Percentiles rank a stretch among this genome's conserved stretches.
These are phyloP conservation scores for Suillus alpinus DNA, from an alignment of 768 basidiomycete genomes.

Conservation along the genomic window DNA sequence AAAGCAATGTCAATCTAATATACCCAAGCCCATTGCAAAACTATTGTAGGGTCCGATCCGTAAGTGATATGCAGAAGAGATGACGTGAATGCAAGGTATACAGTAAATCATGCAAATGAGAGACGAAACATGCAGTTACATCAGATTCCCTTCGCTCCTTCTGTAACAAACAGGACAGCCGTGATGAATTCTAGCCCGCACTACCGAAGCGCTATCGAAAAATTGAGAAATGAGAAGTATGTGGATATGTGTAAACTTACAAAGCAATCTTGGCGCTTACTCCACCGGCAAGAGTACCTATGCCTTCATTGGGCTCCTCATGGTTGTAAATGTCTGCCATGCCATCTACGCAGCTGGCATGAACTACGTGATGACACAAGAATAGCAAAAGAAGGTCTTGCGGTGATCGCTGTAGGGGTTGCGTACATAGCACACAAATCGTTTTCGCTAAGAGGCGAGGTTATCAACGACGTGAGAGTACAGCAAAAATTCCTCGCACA, in stretches of 20 bases:
- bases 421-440: slow-evolving; percentile 64
- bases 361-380: slow-evolving; percentile 86
- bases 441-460: slow-evolving; percentile 46
- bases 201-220: slow-evolving; percentile 58
- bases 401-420: slow-evolving; percentile 54
- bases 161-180: slow-evolving; percentile 80
- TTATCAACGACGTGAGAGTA: neutral
- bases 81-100: neutral
- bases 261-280: slow-evolving; percentile 77
- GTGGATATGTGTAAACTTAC: slow-evolving; percentile 40
- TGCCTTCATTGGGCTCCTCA: slow-evolving; percentile 51
- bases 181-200: slow-evolving; percentile 58
- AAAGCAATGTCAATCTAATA: neutral
- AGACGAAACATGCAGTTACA: slow-evolving; percentile 5
- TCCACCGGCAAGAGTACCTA: slow-evolving; percentile 36
- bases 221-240: slow-evolving; percentile 9
- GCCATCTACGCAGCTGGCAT: slow-evolving; percentile 73
- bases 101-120: slow-evolving; percentile 3
- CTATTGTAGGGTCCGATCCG: neutral
- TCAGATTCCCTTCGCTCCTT: slow-evolving; percentile 48
- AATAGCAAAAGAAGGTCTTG: slow-evolving; percentile 70
- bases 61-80: neutral
- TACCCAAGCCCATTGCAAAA: neutral
- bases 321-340: slow-evolving; percentile 60
- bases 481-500: slow-evolving; percentile 45